Evolutionary conservation across 2,329 filamentous ascomycete species (phyloP).

Genomic region (Fusarium sterilihyphosum): DNA sequence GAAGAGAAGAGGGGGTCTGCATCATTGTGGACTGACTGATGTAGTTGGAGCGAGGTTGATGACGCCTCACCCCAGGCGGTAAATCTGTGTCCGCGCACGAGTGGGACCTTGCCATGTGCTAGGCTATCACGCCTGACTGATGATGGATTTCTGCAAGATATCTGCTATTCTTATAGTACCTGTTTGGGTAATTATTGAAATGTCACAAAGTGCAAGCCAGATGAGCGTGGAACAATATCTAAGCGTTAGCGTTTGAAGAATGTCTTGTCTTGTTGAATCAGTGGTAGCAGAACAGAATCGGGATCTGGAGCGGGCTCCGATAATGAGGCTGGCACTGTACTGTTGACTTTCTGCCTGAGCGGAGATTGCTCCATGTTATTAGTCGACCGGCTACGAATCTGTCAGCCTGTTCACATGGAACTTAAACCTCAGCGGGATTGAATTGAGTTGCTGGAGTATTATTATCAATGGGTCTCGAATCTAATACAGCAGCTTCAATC

Average conservation of each 20-base stretch:
- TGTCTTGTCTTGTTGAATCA: background rate
- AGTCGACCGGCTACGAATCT: background rate
- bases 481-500: background rate
- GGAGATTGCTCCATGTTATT: background rate
- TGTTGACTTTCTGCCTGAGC: background rate
- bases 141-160: background rate
- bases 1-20: constrained; percentile 24
- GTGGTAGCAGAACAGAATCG: background rate
- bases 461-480: background rate
- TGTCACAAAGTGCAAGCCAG: background rate
- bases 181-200: background rate
- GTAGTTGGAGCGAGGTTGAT: constrained; percentile 38
- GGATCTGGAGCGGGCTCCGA: background rate
- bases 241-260: background rate
- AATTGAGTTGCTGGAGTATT: background rate
- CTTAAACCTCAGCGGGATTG: constrained; percentile 15
- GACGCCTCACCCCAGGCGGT: constrained; percentile 38
- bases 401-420: background rate
- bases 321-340: constrained; percentile 5
- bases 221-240: background rate
- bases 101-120: constrained; percentile 34
- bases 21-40: constrained; percentile 47
- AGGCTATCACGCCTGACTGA: constrained; percentile 20
- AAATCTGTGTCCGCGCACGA: constrained; percentile 22
- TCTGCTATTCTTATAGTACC: background rate